Base-by-base conservation (phyloP, 2,329 filamentous ascomycete genomes). In the Blastomyces parvus region DNA sequence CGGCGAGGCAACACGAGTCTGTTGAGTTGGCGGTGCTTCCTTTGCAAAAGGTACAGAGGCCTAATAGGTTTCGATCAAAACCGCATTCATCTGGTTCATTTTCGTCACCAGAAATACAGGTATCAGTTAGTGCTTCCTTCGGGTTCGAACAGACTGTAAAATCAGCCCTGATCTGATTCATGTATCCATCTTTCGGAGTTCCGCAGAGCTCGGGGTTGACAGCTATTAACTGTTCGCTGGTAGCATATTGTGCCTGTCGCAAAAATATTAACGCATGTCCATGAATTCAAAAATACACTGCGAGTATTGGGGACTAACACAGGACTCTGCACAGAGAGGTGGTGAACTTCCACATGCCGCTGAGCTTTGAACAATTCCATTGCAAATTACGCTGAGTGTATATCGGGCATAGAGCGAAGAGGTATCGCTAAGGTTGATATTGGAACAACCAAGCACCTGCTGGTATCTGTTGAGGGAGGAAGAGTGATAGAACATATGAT, bases 11-110 rank as follows among this genome's bases (percentile, higher is more conserved):
- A 80, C 94, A 99, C 3, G 92, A 95, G 74, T 97, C 93, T 60
- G 93, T 97, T 11, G 91, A 88, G 76, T 97, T 97, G 66, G 87
- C 85, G 36, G 92, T 91, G 69, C 89, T 93, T 7, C 86, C 82
- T 52, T 84, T 83, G 75, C 94, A 99, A 75, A 94, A 97, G 4
- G 87, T 86, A 78, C 94, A 99, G 44, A 99, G 81, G 2, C 92
- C 91, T 62, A 82, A 77, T 8, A 86, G 74, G 70, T 88, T 88
- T 67, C 85, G 83, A 50, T 83, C 84, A 73, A 88, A 99, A 57
- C 94, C 94, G 75, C 94, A 99, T 73, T 97, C 90, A 7, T 86
- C 77, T 1, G 87, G 86, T 78, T 99, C 91, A 71, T 99, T 99
- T 50, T 82, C 77, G 61, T 85, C 84, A 57, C 88, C 94, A 50